Evolutionary conservation across 1,284 basidiomycete species (phyloP), one percentile per base, ranked within the genome.

Genomic region (Pisolithus thermaeus): DNA sequence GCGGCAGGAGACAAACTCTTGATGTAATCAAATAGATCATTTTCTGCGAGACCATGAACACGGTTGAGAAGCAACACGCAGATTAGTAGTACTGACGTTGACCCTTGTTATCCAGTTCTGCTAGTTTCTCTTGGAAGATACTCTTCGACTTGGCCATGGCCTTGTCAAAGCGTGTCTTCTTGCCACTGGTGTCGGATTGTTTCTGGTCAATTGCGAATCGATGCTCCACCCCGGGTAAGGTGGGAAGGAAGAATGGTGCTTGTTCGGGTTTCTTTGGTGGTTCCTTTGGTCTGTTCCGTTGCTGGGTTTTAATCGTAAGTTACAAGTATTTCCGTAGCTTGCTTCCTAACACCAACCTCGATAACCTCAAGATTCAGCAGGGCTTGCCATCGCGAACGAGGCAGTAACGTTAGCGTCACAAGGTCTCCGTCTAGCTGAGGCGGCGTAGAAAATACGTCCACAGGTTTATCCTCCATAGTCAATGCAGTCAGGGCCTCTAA

Each of bases 201-300:
- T 71, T 73, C 52, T 73, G 67, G 28, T 77, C 74, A 3, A 85
- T 63, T 23, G 81, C 86, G 65, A 95, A 95, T 16, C 89, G 78
- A 14, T 83, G 78, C 57, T 94, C 88, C 20, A 92, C 79, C 14
- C 92, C 92, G 14, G 91, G 80, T 3, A 97, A 71, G 1, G 92
- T 92, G 7, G 94, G 94, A 16, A 99, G 73, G 78, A 99, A 99
- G 78, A 99, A 99, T 0, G 97, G 97, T 1, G 94, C 96, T 55
- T 90, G 81, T 70, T 97, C 94, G 3, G 93, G 92, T 37, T 87
- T 90, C 71, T 98, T 97, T 3, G 93, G 93, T 0, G 93, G 80
- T 59, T 97, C 94, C 69, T 90, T 95, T 7, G 97, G 95, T 76
- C 96, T 97, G 69, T 99, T 98, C 45, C 95, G 86, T 78, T 89